phyloP scores from a whole-genome alignment of 2,329 filamentous ascomycete species.

The Paracamarosporium sp. region DNA sequence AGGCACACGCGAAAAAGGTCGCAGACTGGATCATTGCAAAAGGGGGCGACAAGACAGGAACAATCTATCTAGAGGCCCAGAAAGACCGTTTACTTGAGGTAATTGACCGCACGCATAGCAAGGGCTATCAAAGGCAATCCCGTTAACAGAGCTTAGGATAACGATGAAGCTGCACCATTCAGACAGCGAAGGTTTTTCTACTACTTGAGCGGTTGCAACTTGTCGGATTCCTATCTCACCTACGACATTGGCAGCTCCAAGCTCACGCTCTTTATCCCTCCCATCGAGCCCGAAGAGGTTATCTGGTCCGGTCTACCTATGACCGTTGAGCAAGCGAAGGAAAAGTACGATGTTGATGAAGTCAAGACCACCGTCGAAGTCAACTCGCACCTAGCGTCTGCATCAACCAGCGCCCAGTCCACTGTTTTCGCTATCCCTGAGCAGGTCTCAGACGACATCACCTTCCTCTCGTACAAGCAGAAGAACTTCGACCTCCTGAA shows the following conservation, averaged over 20 bases:
- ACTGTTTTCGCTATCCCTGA: conserved; percentile 79
- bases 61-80: conserved; percentile 89
- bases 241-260: conserved; percentile 79
- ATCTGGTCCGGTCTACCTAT: conserved; percentile 93
- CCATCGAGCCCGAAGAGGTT: conserved; percentile 84
- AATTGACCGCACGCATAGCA: conserved; percentile 6
- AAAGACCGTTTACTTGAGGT: conserved; percentile 78
- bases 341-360: conserved; percentile 70
- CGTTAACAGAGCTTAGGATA: conserved; percentile 62
- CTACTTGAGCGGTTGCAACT: conserved; percentile 86
- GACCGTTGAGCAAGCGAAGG: conserved; percentile 74
- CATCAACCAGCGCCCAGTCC: conserved; percentile 53
- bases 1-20: conserved; percentile 84
- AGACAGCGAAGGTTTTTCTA: conserved; percentile 91
- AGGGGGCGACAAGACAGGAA: conserved; percentile 69
- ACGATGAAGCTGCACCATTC: conserved; percentile 82
- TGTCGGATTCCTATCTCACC: conserved; percentile 79
- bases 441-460: conserved; percentile 75
- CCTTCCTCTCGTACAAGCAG: conserved; percentile 72
- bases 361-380: conserved; percentile 76
- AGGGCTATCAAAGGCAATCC: no score
- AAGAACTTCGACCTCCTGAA: conserved; percentile 66
- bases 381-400: conserved; percentile 71
- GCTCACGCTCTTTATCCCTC: conserved; percentile 89
- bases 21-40: conserved; percentile 75